A percentile compares a stretch with the other conserved stretches of the same genome.
Evolutionary conservation across 1,284 basidiomycete genomes (phyloP).

Genomic region (Inonotus hispidus): DNA sequence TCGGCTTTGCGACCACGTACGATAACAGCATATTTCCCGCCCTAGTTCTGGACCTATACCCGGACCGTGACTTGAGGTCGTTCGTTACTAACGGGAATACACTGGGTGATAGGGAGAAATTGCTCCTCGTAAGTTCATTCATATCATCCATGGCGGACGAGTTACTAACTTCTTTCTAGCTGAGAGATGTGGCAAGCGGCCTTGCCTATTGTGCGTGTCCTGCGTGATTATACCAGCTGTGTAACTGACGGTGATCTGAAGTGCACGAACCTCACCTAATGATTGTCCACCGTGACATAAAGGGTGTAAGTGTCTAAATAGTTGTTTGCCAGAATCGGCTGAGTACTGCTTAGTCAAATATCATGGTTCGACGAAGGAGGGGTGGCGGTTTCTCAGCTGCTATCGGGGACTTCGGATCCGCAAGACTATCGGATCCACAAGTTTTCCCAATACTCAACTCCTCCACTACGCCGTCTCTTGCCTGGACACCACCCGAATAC

Average conservation of each 20-base stretch:
- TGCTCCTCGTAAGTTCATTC: background rate
- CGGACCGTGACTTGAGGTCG: background rate
- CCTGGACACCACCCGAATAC: constrained; percentile 8
- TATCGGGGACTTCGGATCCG: constrained; percentile 1
- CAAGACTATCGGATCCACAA: background rate
- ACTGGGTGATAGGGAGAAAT: background rate
- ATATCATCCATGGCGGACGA: background rate
- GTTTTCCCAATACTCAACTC: background rate
- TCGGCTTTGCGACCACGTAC: background rate
- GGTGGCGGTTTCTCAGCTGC: background rate
- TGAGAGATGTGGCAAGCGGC: background rate
- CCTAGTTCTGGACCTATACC: background rate
- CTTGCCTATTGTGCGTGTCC: constrained; percentile 1
- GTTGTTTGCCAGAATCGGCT: too few species aligned
- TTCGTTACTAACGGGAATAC: background rate
- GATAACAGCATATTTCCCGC: background rate
- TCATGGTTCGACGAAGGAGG: background rate
- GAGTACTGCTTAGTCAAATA: background rate
- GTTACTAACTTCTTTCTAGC: background rate
- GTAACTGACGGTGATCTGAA: too few species aligned
- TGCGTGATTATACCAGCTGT: too few species aligned
- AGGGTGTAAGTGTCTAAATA: background rate
- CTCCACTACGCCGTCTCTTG: background rate
- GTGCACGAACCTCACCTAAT: background rate
- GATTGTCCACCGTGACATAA: constrained; percentile 6